Evolutionary conservation across 306 rosid genomes (phyloP).

Genomic region (Styphnolobium japonicum): DNA sequence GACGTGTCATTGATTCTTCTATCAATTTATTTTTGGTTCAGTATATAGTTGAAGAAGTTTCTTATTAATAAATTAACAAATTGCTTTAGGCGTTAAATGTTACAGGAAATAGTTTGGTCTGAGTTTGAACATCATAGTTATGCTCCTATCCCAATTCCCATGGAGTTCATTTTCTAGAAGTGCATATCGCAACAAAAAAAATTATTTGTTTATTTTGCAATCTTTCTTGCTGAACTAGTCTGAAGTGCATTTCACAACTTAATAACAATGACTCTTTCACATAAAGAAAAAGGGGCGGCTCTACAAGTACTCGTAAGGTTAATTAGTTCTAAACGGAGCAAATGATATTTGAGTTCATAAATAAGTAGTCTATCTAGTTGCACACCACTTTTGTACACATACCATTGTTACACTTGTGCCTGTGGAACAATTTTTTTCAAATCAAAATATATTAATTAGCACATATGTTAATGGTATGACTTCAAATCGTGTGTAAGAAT

Average conservation of each 20-base stretch:
- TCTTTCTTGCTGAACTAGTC: background rate
- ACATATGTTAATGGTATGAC: too few relatives aligned
- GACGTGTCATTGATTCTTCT: background rate
- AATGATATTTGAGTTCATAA: background rate
- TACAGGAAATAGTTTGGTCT: background rate
- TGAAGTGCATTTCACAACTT: background rate
- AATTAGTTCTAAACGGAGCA: background rate
- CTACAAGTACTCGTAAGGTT: background rate
- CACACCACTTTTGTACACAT: background rate
- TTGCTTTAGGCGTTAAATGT: background rate
- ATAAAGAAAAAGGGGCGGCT: background rate
- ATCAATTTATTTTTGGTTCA: background rate
- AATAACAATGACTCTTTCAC: background rate
- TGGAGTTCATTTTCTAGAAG: conserved; percentile 15
- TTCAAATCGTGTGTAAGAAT: too few relatives aligned
- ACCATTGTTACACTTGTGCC: background rate
- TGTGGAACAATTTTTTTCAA: background rate
- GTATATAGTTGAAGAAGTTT: conserved; percentile 1
- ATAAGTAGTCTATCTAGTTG: background rate
- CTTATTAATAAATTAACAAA: background rate
- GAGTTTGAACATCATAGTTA: background rate
- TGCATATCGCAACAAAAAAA: too few relatives aligned
- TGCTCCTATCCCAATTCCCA: background rate
- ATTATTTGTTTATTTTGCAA: too few relatives aligned
- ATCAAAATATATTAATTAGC: background rate